Base-by-base conservation (phyloP, 352 stramenopile genomes). In the Phytopythium chamaehyphon region DNA sequence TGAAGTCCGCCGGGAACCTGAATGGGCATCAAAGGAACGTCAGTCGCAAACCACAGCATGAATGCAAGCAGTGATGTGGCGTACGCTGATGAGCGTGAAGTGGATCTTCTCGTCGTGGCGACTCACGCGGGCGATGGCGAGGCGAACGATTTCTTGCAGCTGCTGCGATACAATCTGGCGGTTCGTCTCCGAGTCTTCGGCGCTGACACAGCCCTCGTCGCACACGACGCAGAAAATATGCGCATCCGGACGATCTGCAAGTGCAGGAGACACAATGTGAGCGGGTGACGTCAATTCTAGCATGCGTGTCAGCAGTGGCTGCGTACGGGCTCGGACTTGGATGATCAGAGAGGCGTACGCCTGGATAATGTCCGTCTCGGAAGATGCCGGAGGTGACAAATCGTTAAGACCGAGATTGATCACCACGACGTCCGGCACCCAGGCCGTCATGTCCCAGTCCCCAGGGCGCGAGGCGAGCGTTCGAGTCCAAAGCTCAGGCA, bases 141-240 rank as follows among this genome's bases (percentile, higher is more conserved):
- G 76, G 39, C 88, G 89, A 51, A 90, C 76, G 51, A 94, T 94
- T 62, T 94, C 82, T 51, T 93, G 80, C 21, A 92, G 61, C 59
- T 92, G 84, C 28, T 84, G 55, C 7, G 84, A 90, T 24, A 94
- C 68, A 55, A 83, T 82, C 36, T 83, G 88, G 48, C 83, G 77
- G 54, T 90, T 86, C 48, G 73, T 69, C 47, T 81, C 75, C 37
- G 74, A 81, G 43, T 89, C 77, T 55, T 92, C 81, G 9, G 72
- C 83, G 50, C 78, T 94, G 39, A 90, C 86, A 52, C 81, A 92
- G 52, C 73, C 74, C 54, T 93, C 78, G 39, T 93, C 80, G 45
- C 84, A 93, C 10, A 90, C 84, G n/a, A 91, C 73, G 43, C 82
- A 94, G 51, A 91, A 91, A 39, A 94, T 94, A 35, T 94, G 77